These are phyloP conservation scores for Vickermania spadyakhi DNA, from an alignment of 208 protist genomes.

Conservation along the genomic window DNA sequence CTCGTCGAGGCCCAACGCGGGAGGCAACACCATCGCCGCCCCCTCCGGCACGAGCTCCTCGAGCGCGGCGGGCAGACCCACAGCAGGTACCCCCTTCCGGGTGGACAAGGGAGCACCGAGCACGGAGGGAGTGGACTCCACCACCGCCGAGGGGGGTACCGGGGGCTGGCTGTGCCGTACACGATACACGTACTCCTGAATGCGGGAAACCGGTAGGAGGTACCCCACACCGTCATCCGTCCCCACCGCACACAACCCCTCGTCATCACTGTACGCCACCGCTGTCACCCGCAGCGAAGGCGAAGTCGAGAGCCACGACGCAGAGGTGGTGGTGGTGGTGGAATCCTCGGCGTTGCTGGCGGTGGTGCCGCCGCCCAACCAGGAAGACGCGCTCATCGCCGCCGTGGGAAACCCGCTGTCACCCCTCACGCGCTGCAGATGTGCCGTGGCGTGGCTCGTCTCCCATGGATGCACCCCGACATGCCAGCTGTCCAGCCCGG, in stretches of 20 bases:
- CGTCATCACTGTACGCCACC: neutral
- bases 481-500: neutral
- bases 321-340: neutral
- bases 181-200: neutral
- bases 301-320: neutral
- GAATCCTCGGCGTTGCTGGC: neutral
- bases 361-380: too few relatives aligned
- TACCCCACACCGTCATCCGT: neutral
- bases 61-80: neutral
- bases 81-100: neutral
- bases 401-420: neutral
- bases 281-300: neutral
- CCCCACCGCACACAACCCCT: neutral
- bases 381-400: neutral
- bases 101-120: too few relatives aligned
- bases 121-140: too few relatives aligned
- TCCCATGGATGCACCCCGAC: neutral
- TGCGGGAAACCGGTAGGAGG: neutral
- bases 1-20: neutral
- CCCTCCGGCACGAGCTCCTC: neutral
- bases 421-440: neutral
- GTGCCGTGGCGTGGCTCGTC: neutral
- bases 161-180: neutral
- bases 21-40: neutral
- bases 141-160: neutral